phyloP scores from a whole-genome alignment of 106 monocot genomes.

The Platanthera zijinensis region DNA sequence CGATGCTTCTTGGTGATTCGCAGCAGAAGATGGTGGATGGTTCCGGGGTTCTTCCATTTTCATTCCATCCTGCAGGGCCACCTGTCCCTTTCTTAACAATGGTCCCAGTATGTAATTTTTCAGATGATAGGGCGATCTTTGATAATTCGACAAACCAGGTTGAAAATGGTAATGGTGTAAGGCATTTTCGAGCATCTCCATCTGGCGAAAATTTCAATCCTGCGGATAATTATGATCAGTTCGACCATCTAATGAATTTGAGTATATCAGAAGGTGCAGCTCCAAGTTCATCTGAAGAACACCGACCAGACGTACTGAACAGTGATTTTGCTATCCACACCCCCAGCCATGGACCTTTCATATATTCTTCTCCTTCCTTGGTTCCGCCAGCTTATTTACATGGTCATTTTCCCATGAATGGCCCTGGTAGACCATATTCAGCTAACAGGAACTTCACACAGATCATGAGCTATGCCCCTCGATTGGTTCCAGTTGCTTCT shows the following conservation, averaged over 20 bases:
- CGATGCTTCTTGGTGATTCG: constrained; percentile 31
- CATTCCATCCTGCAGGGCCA: constrained; percentile 70
- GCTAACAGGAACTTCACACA: constrained; percentile 40
- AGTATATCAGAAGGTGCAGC: constrained; percentile 16
- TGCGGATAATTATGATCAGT: constrained; percentile 25
- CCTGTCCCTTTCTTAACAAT: constrained; percentile 54
- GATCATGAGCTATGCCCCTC: constrained; percentile 36
- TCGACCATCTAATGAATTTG: constrained; percentile 13
- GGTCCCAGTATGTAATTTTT: constrained; percentile 31
- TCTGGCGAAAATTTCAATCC: constrained; percentile 26
- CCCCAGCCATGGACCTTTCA: constrained; percentile 17
- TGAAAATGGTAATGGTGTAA: constrained; percentile 22
- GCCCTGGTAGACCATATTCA: constrained; percentile 56
- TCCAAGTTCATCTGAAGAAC: constrained; percentile 25
- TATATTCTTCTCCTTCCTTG: constrained; percentile 29
- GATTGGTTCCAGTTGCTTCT: constrained; percentile 48
- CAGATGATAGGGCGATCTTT: constrained; percentile 24
- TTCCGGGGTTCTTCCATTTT: constrained; percentile 36
- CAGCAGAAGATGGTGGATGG: constrained; percentile 35
- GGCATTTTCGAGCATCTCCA: constrained; percentile 15
- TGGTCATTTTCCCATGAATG: constrained; percentile 52
- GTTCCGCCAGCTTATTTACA: constrained; percentile 48
- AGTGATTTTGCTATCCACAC: constrained; percentile 64
- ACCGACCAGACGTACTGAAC: constrained; percentile 63
- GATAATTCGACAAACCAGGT: constrained; percentile 22